Base-by-base conservation (phyloP, 2,329 filamentous ascomycete species). In the Aschersonia sp. region DNA sequence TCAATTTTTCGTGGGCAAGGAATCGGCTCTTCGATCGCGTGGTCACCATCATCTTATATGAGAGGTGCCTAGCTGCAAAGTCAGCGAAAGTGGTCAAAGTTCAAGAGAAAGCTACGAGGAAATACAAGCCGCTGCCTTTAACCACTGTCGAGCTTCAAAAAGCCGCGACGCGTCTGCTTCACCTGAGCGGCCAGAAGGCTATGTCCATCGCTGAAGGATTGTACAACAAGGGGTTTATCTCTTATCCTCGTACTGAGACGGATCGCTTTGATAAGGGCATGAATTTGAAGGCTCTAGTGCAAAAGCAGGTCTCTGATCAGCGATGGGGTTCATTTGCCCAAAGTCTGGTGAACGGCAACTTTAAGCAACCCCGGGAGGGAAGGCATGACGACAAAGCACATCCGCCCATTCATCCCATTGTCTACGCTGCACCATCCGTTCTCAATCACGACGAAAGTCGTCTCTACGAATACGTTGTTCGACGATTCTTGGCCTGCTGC, bases 131-230 rank as follows among this genome's bases (percentile, higher is more conserved):
- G 0, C 66, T 98, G 9, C 92, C 92, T 4, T 70, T 98, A 54
- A 98, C 92, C 0, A 98, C 92, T 0, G 89, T 98, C 28, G 92
- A 97, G 62, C 71, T 98, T 28, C 92, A 98, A 61, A 98, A 97
- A 66, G 91, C 89, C 67, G 91, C 92, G 9, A 95, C 86, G 53
- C 77, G 82, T 31, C 88, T 94, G 58, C 74, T 98, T 30, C 80
- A 81, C n/a, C 87, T 98, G 81, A 88, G 82, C 53, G 89, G 89
- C 67, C 85, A 94, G 56, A 77, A 84, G 51, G 87, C 94, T 43
- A 96, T 98, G 89, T 83, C 75, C 45, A 73, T 84, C 30, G 92
- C 92, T 4, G 92, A 98, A 64, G 71, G 72, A 4, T 76, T 98
- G 2, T 98, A 98, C 69, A 89, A 89, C 45, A 89, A 85, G 63